These are phyloP conservation scores for Wickerhamomyces canadensis DNA, from an alignment of 805 yeast species.

Conservation along the genomic window DNA sequence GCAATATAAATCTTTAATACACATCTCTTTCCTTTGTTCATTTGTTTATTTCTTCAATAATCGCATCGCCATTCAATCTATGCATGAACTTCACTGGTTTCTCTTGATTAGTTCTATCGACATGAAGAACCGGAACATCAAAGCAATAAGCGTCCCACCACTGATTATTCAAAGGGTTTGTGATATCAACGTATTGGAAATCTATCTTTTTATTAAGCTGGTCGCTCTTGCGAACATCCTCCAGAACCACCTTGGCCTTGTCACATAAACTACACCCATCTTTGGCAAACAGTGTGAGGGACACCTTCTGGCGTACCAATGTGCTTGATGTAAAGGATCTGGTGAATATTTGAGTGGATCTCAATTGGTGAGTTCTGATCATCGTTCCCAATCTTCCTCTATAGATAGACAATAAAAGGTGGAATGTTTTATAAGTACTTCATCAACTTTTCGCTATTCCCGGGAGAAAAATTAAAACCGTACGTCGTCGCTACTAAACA, in stretches of 20 bases:
- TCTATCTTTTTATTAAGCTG: constrained; percentile 24
- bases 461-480: no score
- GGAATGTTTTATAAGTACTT: no score
- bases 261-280: constrained; percentile 65
- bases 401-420: no score
- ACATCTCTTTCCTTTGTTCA: not conserved
- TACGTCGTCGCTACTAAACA: no score
- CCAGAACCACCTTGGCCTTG: constrained; percentile 51
- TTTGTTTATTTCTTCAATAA: constrained; percentile 42
- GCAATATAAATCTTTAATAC: not conserved
- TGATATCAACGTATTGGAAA: constrained; percentile 49
- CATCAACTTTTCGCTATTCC: no score
- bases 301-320: constrained; percentile 13
- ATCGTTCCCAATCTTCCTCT: no score
- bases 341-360: no score
- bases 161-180: constrained; percentile 47
- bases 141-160: constrained; percentile 73
- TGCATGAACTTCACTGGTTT: constrained; percentile 64
- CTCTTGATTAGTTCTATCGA: constrained; percentile 42
- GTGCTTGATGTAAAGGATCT: constrained; percentile 1
- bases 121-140: constrained; percentile 75
- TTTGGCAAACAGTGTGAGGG: constrained; percentile 60
- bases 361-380: no score
- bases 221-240: constrained; percentile 32
- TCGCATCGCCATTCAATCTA: constrained; percentile 48